Evolutionary conservation across 2,329 filamentous ascomycete genomes (phyloP).

Genomic region (Fusarium hainanense): DNA sequence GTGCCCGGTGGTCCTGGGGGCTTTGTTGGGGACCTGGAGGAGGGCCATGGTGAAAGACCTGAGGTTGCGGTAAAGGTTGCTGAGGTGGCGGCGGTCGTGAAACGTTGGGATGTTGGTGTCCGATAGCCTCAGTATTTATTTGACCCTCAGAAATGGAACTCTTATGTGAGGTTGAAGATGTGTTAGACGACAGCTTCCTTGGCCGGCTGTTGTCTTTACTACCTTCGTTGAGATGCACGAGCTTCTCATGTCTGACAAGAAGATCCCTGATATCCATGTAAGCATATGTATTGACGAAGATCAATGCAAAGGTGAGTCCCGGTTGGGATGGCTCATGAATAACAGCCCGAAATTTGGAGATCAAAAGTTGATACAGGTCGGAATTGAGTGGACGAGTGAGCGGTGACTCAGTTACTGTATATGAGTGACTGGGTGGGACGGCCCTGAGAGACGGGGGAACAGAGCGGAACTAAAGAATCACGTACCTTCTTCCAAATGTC

Average conservation of each 20-base stretch:
- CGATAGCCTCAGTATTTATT: slow-evolving; percentile 59
- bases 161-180: slow-evolving; percentile 55
- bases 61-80: slow-evolving; percentile 43
- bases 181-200: slow-evolving; percentile 63
- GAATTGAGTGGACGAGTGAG: slow-evolving; percentile 27
- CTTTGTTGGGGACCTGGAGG: slow-evolving; percentile 52
- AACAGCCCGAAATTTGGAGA: neutral
- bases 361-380: slow-evolving; percentile 11
- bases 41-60: slow-evolving; percentile 55
- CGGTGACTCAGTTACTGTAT: slow-evolving; percentile 25
- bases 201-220: slow-evolving; percentile 64
- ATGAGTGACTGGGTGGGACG: slow-evolving; percentile 32
- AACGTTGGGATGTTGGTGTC: slow-evolving; percentile 51
- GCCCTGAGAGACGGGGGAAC: slow-evolving; percentile 32
- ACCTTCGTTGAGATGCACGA: slow-evolving; percentile 71
- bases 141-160: slow-evolving; percentile 61
- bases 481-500: slow-evolving; percentile 71
- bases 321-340: slow-evolving; percentile 1
- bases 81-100: slow-evolving; percentile 46
- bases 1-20: slow-evolving; percentile 60
- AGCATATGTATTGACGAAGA: slow-evolving; percentile 48
- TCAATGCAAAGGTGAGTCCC: neutral
- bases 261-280: slow-evolving; percentile 74
- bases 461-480: slow-evolving; percentile 44
- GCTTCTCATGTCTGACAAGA: slow-evolving; percentile 71